phyloP scores from a whole-genome alignment of 2,329 filamentous ascomycete genomes.

The Fusarium sambucinum region DNA sequence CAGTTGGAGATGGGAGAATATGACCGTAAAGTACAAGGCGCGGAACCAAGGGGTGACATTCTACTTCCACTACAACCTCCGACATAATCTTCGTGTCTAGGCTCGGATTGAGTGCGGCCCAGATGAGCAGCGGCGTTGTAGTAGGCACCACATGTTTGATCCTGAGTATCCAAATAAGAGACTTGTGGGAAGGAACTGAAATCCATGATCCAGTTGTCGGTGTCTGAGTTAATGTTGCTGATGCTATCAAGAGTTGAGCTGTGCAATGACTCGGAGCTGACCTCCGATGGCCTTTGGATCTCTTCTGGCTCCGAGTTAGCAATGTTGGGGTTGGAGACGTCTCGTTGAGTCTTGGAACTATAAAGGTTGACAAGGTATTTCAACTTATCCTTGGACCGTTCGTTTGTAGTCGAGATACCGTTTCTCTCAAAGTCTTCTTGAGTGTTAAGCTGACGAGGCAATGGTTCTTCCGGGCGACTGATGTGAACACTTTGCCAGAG shows the following conservation, averaged over 20 bases:
- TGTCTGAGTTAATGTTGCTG: not conserved
- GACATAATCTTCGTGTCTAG: not conserved
- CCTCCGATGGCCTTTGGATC: not conserved
- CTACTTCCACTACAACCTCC: not conserved
- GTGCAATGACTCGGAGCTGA: not conserved
- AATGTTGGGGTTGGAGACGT: no score
- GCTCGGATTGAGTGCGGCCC: not conserved
- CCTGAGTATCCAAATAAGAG: not conserved
- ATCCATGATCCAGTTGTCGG: not conserved
- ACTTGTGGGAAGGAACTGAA: not conserved
- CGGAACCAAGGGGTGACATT: not conserved
- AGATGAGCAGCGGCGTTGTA: not conserved
- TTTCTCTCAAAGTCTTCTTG: constrained; percentile 1
- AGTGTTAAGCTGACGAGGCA: not conserved
- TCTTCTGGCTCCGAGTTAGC: not conserved
- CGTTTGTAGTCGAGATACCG: constrained; percentile 9
- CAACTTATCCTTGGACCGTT: constrained; percentile 9
- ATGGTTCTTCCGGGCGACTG: not conserved
- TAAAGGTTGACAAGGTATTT: not conserved
- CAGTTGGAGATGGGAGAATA: not conserved
- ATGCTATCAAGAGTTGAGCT: not conserved
- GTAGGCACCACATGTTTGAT: not conserved
- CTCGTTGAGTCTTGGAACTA: not conserved
- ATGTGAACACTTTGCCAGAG: constrained; percentile 14
- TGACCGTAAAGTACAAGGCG: not conserved